phyloP scores from a whole-genome alignment of 306 rosid genomes.

The Urtica urens region DNA sequence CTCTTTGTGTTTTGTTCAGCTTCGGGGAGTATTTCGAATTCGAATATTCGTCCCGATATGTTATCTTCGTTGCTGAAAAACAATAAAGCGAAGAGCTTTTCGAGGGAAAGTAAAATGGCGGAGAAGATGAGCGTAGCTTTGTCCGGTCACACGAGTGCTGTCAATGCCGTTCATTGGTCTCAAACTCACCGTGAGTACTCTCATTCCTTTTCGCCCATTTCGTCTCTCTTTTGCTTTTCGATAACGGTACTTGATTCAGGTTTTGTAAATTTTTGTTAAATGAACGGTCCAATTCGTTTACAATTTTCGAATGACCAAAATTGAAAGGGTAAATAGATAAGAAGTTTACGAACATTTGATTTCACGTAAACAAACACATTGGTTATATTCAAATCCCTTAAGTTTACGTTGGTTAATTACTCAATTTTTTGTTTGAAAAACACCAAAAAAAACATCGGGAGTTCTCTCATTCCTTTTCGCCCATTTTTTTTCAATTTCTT shows the following conservation, averaged over 20 bases:
- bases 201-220: neutral
- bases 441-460: conserved; percentile 57
- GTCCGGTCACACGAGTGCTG: conserved; percentile 51
- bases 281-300: no score
- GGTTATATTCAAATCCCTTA: no score
- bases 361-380: no score
- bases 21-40: conserved; percentile 50
- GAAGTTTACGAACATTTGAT: no score
- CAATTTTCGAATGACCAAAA: no score
- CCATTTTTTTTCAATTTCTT: neutral
- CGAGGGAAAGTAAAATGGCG: conserved; percentile 19
- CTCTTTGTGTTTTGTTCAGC: conserved; percentile 24
- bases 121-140: conserved; percentile 41
- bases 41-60: conserved; percentile 36
- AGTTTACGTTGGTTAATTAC: no score
- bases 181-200: conserved; percentile 46
- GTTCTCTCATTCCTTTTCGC: conserved; percentile 5
- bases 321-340: no score
- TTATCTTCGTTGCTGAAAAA: conserved; percentile 47
- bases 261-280: no score
- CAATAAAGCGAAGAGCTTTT: conserved; percentile 27
- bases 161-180: conserved; percentile 74
- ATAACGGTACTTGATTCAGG: no score
- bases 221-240: neutral
- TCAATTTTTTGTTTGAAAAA: no score